phyloP scores from a whole-genome alignment of 495 filamentous ascomycete genomes.

The Neurospora sp. region DNA sequence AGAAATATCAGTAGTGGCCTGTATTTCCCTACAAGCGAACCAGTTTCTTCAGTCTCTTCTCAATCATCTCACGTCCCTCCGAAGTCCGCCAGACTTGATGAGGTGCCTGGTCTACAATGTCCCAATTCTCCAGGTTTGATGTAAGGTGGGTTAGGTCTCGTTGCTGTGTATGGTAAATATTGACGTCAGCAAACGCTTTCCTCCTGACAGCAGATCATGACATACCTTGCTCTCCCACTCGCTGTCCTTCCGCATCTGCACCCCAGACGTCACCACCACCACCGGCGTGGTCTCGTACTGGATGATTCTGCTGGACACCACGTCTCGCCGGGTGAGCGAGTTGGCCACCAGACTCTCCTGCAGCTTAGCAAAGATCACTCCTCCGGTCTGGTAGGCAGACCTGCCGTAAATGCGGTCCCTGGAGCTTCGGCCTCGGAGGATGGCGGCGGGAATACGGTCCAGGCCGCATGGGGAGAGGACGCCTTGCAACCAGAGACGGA shows the following conservation, averaged over 20 bases:
- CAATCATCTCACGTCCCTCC: slow-evolving; percentile 56
- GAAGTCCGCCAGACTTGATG: slow-evolving; percentile 72
- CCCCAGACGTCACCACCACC: slow-evolving; percentile 72
- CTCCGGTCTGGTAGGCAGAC: slow-evolving; percentile 66
- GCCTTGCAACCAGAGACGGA: slow-evolving; percentile 75
- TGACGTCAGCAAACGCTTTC: neutral
- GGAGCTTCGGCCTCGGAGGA: slow-evolving; percentile 69
- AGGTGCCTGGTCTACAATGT: slow-evolving; percentile 75
- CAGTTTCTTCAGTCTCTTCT: slow-evolving; percentile 40
- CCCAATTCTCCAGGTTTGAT: slow-evolving; percentile 68
- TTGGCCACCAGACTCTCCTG: slow-evolving; percentile 87
- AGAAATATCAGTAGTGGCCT: neutral
- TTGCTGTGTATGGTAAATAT: slow-evolving; percentile 45
- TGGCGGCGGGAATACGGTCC: slow-evolving; percentile 62
- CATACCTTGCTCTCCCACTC: slow-evolving; percentile 58
- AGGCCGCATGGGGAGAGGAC: slow-evolving; percentile 77
- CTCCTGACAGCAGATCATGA: neutral
- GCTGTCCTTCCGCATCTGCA: slow-evolving; percentile 40
- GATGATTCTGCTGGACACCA: slow-evolving; percentile 63
- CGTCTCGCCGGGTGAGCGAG: slow-evolving; percentile 71
- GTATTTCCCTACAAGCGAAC: slow-evolving; percentile 22
- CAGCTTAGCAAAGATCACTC: slow-evolving; percentile 75
- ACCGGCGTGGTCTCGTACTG: slow-evolving; percentile 64
- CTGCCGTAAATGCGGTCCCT: slow-evolving; percentile 76
- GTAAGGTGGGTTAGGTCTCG: slow-evolving; percentile 73